A percentile compares a stretch with the other conserved stretches of the same genome.
phyloP scores from a whole-genome alignment of 345 rosid genomes.

The Eucalyptus cloeziana region DNA sequence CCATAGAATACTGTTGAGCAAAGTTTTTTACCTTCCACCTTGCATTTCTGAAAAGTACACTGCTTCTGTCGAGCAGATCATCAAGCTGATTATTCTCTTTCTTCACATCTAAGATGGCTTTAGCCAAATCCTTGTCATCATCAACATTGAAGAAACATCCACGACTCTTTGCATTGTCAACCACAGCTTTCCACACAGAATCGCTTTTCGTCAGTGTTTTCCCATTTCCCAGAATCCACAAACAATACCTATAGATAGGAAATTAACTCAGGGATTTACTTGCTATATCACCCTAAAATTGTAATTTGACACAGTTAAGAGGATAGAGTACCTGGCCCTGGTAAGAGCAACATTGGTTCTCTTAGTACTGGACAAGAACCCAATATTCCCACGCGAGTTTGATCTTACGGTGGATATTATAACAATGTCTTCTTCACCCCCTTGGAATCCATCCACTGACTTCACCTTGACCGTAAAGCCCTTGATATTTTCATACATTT shows the following conservation, averaged over 20 bases:
- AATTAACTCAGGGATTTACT: not conserved
- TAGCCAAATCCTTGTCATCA: conserved; percentile 19
- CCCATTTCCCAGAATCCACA: conserved; percentile 47
- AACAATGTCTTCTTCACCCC: conserved; percentile 23
- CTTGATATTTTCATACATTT: not conserved
- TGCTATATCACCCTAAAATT: not conserved
- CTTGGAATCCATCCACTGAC: conserved; percentile 31
- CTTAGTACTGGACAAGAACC: conserved; percentile 10
- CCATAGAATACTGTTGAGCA: not conserved
- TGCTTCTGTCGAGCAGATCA: conserved; percentile 16
- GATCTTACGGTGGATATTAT: conserved; percentile 32
- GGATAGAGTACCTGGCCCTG: conserved; percentile 21
- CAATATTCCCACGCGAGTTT: conserved; percentile 4
- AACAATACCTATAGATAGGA: conserved; percentile 15
- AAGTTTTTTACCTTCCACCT: conserved; percentile 31
- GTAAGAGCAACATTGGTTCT: conserved; percentile 30
- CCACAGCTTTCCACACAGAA: conserved; percentile 25
- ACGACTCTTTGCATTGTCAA: conserved; percentile 26
- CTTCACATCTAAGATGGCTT: conserved; percentile 18
- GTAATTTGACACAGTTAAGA: not conserved
- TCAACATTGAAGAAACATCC: conserved; percentile 28
- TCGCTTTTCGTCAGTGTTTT: conserved; percentile 12
- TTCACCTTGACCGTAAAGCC: conserved; percentile 16
- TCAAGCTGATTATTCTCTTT: conserved; percentile 25
- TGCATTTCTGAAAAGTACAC: conserved; percentile 16